Evolutionary conservation across 768 basidiomycete genomes (phyloP).

Genomic region (Leucocoprinus sp.): DNA sequence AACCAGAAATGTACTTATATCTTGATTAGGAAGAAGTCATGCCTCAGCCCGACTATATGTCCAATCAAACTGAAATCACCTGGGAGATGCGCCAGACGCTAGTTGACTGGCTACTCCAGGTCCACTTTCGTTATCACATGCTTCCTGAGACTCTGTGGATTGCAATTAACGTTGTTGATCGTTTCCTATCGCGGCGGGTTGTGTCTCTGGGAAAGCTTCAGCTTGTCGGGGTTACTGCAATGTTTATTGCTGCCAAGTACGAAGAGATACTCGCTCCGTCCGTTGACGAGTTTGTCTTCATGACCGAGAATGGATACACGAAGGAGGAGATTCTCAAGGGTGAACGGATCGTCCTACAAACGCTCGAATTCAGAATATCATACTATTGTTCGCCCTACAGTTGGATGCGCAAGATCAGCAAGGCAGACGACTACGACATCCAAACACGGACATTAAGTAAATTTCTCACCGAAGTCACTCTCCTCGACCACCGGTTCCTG

Average conservation of each 20-base stretch:
- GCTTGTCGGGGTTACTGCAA: slow-evolving; percentile 95
- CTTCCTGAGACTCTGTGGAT: slow-evolving; percentile 99
- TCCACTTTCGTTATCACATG: slow-evolving; percentile 98
- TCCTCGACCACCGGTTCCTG: slow-evolving; percentile 89
- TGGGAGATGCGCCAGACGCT: slow-evolving; percentile 96
- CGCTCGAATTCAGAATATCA: slow-evolving; percentile 90
- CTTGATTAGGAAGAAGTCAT: slow-evolving; percentile 64
- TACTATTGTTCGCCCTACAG: slow-evolving; percentile 99
- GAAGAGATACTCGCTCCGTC: slow-evolving; percentile 97
- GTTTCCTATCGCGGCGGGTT: slow-evolving; percentile 82
- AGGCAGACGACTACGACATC: slow-evolving; percentile 97
- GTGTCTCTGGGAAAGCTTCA: slow-evolving; percentile 88
- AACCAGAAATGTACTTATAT: slow-evolving; percentile 14
- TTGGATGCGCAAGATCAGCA: slow-evolving; percentile 98
- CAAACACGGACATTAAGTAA: slow-evolving; percentile 97
- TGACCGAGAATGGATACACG: slow-evolving; percentile 92
- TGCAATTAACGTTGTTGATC: slow-evolving; percentile 92
- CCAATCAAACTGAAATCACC: slow-evolving; percentile 82
- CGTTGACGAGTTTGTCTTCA: slow-evolving; percentile 96
- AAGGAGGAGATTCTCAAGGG: slow-evolving; percentile 97
- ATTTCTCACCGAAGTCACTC: slow-evolving; percentile 93
- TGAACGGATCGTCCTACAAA: slow-evolving; percentile 92
- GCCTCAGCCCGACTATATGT: slow-evolving; percentile 93
- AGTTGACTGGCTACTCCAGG: slow-evolving; percentile 97
- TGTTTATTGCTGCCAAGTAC: slow-evolving; percentile 99